Evolutionary conservation across 768 basidiomycete genomes (phyloP).

Genomic region (Brasilioporus rufonigricans): DNA sequence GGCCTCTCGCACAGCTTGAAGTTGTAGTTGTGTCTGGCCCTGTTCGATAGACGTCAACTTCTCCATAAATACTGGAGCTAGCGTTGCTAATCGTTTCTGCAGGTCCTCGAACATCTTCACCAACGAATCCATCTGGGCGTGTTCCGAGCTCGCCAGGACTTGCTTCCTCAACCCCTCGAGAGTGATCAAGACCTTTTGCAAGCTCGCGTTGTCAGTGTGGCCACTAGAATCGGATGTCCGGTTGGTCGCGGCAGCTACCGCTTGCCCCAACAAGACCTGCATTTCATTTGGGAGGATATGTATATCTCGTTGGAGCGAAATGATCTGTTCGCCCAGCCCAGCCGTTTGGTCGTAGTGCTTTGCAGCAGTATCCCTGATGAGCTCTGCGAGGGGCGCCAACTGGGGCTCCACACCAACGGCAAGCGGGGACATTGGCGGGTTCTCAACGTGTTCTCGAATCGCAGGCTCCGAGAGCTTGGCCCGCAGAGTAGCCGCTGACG

Average conservation of each 20-base stretch:
- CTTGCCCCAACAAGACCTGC: slow-evolving; percentile 12
- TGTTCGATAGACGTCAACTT: slow-evolving; percentile 33
- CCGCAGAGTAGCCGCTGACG: slow-evolving; percentile 6
- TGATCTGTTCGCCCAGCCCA: slow-evolving; percentile 32
- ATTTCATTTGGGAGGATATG: slow-evolving; percentile 29
- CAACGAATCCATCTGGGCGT: slow-evolving; percentile 21
- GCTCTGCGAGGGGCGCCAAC: slow-evolving; percentile 29
- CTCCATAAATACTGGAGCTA: slow-evolving; percentile 36
- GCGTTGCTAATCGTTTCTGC: slow-evolving; percentile 36
- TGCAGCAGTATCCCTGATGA: slow-evolving; percentile 35
- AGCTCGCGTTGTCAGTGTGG: neutral
- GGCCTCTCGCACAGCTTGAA: slow-evolving; percentile 11
- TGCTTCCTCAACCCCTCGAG: slow-evolving; percentile 22
- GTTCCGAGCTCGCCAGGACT: slow-evolving; percentile 4
- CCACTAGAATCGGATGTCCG: neutral
- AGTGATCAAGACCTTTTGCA: slow-evolving; percentile 8
- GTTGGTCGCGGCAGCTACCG: slow-evolving; percentile 1
- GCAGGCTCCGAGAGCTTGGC: slow-evolving; percentile 21
- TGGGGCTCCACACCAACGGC: slow-evolving; percentile 12
- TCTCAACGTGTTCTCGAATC: slow-evolving; percentile 18
- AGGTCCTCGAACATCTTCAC: slow-evolving; percentile 39
- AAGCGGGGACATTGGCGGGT: slow-evolving; percentile 10
- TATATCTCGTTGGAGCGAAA: slow-evolving; percentile 32
- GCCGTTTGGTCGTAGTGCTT: slow-evolving; percentile 37
- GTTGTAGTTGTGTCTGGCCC: slow-evolving; percentile 19